Base-by-base conservation (phyloP, 177 flowering plant species). In the Vitis hybrid region DNA sequence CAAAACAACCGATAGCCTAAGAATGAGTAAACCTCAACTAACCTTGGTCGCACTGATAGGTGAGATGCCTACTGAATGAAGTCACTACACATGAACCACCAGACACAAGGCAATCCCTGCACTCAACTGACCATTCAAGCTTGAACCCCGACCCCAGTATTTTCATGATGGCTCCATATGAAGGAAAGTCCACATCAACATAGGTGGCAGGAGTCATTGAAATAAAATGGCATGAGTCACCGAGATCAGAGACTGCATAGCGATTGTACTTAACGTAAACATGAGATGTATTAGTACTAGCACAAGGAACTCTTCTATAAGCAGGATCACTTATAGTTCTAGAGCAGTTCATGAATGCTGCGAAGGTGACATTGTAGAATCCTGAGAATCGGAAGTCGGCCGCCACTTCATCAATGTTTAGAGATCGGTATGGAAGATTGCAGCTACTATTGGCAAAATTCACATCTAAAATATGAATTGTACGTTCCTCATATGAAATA, bases 91-190 rank as follows among this genome's bases (percentile, higher is more conserved):
- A 74, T 20, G 56, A 49, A 15, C 48, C 58, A 60, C 70, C 73
- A 59, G 48, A 20, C 4, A 4, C 13, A 17, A 30, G 58, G 24
- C 70, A 71, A 51, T 71, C 65, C 58, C 70, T 17, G 59, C 79
- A 76, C 51, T 63, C 73, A 41, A 72, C 61, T 1, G 72, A 62
- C 79, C 75, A 68, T 3, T 15, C 21, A 41, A 76, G 53, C 51
- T 71, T 62, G 18, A 76, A 71, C 18, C 78, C 78, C 1, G 49
- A 18, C 51, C 63, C 61, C 54, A 67, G 48, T 3, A 64, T 4
- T 32, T 52, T 32, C 61, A 32, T 0, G 7, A 71, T 54, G 3
- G 10, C 52, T 52, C 48, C 75, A 71, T 71, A 76, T 4, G 74
- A 61, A 66, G 53, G 54, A 50, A 30, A 17, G 14, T 9, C 13